Conservation (phyloP, 768 basidiomycete species). For the Pisolithus tinctorius region DNA sequence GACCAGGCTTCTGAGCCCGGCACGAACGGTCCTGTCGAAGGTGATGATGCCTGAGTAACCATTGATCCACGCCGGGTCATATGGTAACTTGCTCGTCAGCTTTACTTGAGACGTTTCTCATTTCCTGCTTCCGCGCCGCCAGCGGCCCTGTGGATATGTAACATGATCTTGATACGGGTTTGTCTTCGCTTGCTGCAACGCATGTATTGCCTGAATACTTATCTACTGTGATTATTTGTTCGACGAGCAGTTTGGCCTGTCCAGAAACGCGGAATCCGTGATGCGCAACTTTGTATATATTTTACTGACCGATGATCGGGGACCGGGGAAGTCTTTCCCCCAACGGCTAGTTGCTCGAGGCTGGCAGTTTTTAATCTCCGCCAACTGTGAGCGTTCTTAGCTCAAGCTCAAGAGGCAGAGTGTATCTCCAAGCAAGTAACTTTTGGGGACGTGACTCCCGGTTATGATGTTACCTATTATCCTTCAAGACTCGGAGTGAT, state of each 20-base stretch:
- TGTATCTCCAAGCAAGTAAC: too few species aligned
- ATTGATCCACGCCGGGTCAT: background rate
- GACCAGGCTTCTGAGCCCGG: conserved; percentile 22
- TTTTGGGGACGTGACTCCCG: too few species aligned
- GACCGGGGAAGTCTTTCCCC: too few species aligned
- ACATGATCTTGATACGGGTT: conserved; percentile 10
- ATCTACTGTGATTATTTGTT: conserved; percentile 18
- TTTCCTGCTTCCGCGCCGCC: conserved; percentile 7
- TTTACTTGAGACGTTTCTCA: conserved; percentile 3
- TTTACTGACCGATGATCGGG: too few species aligned
- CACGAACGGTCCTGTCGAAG: conserved; percentile 18
- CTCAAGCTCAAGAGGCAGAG: too few species aligned
- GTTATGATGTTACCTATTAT: too few species aligned
- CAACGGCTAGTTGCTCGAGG: too few species aligned
- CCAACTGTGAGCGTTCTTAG: too few species aligned
- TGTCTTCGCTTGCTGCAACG: conserved; percentile 20
- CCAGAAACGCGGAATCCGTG: too few species aligned
- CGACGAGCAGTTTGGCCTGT: conserved; percentile 9
- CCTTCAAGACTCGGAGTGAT: too few species aligned
- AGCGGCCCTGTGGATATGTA: conserved; percentile 1
- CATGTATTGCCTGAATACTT: conserved; percentile 13
- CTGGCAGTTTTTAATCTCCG: too few species aligned
- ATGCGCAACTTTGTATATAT: too few species aligned
- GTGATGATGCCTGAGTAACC: conserved; percentile 15
- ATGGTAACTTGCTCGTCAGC: background rate